Evolutionary conservation across 2,329 filamentous ascomycete genomes (phyloP), one percentile per base, ranked within the genome.

Genomic region (Metarhizium robertsii): DNA sequence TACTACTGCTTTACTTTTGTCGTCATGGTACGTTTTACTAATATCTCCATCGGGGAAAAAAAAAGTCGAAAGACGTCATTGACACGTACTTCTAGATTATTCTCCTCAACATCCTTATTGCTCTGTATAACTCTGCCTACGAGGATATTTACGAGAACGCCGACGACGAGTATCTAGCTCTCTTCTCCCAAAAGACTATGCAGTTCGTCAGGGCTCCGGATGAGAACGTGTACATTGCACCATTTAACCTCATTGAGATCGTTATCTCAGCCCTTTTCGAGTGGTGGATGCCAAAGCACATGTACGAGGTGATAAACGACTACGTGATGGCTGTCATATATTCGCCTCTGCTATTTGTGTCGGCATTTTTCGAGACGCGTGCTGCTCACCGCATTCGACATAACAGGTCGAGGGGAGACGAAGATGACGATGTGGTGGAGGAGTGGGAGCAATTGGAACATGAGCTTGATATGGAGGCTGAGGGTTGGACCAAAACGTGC

Each of bases 1-100:
- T 99, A 99, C 75, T 99, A 99, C 75, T 83, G 95, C 67, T 99
- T 96, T 71, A 95, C 92, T 18, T 99, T 99, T 66, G 86, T 97
- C 43, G 88, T 99, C 65, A 96, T 96, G 87, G 92, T 94, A 63
- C 62, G 75, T 29, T 36, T 29, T 25, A 1, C 2, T 5, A 16
- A 34, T 25, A 34, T 25, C 3, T 34, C 13, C 42, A 6, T 4
- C n/a, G 13, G 25, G 8, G 3, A 4, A 11, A 45, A 10, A 10
- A 30, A 14, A 5, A 5, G 10, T 29, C 13, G 20, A 48, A 11
- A 7, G 7, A 50, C 2, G n/a, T 20, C 18, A 43, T 53, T 58
- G 45, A 53, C n/a, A 38, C 4, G 45, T 6, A 32, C 6, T 6
- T 42, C 11, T 40, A 79, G 78, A 78, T 83, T 29, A 74, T 99